Base-by-base conservation (phyloP, 306 rosid genomes). In the Crataegus laevigata region DNA sequence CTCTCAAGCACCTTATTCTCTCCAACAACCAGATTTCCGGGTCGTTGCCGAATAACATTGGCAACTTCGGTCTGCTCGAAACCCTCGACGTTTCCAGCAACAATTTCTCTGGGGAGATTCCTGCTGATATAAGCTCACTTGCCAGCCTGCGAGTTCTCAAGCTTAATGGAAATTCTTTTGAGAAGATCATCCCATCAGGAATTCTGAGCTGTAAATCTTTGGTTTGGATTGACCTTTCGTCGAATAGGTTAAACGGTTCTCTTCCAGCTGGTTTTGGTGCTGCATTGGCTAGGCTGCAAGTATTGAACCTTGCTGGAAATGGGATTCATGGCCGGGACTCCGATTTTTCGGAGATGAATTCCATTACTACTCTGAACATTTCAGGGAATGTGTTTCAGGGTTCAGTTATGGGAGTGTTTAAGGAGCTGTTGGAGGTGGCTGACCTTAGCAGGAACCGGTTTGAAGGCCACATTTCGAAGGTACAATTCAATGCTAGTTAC, bases 381-480 rank as follows among this genome's bases (percentile, higher is more conserved):
- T 92, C 99, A 30, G 90, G 88, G 15, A 96, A 96, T 82, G 69
- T 77, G 71, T 96, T 96, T 83, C 81, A 85, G 77, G 99, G 98
- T 81, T 89, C 99, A 67, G 82, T 89, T 69, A 54, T 86, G 83
- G 87, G 81, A 25, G 66, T 92, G 66, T 89, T 96, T 75, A 84
- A 74, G 82, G 92, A 76, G 76, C 80, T 40, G 69, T 58, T 92
- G 88, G 88, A 89, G 88, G 91, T 90, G 57, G 64, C 89, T 51
- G 99, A 96, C 84, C 80, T 96, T 74, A 90, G 97, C 85, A 90
- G 88, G 83, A 96, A 96, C 85, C 92, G 87, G 84, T 90, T 96
- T 84, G 90, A 85, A 74, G 94, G 96, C 76, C 81, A 83, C 83
- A 74, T 92, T 80, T 85, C 98, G 62, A 93, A 90, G 98, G 98